Conservation (phyloP, 371 early-diverging fungal genomes). For the Sporodiniella umbellata region DNA sequence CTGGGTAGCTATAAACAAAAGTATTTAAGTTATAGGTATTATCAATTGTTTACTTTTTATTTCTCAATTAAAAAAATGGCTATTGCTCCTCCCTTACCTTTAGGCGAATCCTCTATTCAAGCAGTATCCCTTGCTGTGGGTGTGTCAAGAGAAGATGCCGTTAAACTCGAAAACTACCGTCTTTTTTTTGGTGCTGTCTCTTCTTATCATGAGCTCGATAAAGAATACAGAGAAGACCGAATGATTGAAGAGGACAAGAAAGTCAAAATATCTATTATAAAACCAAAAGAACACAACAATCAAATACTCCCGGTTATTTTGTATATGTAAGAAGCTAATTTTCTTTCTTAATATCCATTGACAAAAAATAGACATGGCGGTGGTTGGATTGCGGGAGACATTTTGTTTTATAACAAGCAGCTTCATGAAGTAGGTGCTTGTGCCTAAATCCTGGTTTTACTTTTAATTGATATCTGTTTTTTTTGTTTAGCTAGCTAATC, state of each 20-base stretch:
- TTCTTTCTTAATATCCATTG: too few relatives aligned
- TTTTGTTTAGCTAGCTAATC: slow-evolving; percentile 8
- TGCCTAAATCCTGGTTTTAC: too few relatives aligned
- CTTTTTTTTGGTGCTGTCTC: not conserved
- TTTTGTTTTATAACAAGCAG: not conserved
- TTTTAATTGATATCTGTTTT: too few relatives aligned
- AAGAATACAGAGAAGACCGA: slow-evolving; percentile 9
- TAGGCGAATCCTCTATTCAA: too few relatives aligned
- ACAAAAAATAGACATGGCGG: slow-evolving; percentile 22
- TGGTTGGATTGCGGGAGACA: slow-evolving; percentile 8
- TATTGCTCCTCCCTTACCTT: too few relatives aligned
- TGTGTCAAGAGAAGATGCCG: slow-evolving; percentile 3
- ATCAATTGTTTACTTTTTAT: too few relatives aligned
- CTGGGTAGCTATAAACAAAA: too few relatives aligned
- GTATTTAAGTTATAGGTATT: too few relatives aligned
- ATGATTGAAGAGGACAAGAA: slow-evolving; percentile 3
- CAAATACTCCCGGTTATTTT: slow-evolving; percentile 12
- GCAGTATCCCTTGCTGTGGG: too few relatives aligned
- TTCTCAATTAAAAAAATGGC: too few relatives aligned
- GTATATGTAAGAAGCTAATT: slow-evolving; percentile 8
- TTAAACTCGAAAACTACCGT: slow-evolving; percentile 4
- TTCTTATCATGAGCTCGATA: not conserved
- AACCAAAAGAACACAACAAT: slow-evolving; percentile 7
- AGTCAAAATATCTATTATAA: slow-evolving; percentile 11
- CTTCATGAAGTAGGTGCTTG: too few relatives aligned